These are phyloP conservation scores for Trichoderma breve DNA, from an alignment of 2,329 filamentous ascomycete genomes.

Conservation along the genomic window DNA sequence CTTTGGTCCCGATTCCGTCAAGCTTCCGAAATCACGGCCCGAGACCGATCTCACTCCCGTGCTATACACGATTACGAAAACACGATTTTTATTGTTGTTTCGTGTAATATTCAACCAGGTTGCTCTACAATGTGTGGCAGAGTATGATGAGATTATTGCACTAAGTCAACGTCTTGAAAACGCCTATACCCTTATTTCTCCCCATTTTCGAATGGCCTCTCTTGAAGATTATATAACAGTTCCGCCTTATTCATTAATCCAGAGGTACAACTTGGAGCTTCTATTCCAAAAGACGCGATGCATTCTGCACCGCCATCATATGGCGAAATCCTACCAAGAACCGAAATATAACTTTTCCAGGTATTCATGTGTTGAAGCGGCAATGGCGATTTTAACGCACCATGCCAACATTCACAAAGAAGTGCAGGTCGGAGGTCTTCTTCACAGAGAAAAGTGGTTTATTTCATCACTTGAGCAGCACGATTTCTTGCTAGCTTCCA, in stretches of 20 bases:
- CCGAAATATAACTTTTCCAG: background rate
- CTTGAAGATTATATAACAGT: background rate
- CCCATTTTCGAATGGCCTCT: background rate
- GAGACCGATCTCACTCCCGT: background rate
- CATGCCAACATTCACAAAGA: background rate
- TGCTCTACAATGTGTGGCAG: background rate
- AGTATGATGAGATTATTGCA: background rate
- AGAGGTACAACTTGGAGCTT: background rate
- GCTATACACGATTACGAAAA: background rate
- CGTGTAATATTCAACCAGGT: background rate
- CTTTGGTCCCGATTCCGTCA: background rate
- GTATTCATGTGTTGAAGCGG: background rate
- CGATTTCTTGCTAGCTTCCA: background rate
- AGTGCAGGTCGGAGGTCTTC: background rate
- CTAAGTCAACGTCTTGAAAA: background rate
- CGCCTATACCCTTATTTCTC: background rate
- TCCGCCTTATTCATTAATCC: background rate
- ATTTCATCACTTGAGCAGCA: background rate
- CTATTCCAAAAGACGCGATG: background rate
- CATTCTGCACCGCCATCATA: background rate
- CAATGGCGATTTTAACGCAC: background rate
- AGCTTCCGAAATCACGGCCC: background rate
- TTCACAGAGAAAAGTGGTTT: background rate
- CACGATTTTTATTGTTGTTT: background rate
- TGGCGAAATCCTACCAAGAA: background rate